phyloP scores from a whole-genome alignment of 306 rosid species.

The Cucumis sativus region Cucumber_9930_V3 NC_026658.2:4517501-4518000 shows the following conservation, averaged over 20 bases:
- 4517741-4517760: not conserved
- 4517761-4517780: conserved; percentile 1
- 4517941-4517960: conserved; percentile 73
- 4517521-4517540: not conserved
- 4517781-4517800: conserved; percentile 60
- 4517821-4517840: conserved; percentile 86
- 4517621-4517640: not conserved
- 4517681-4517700: not conserved
- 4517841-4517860: conserved; percentile 82
- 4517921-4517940: conserved; percentile 68
- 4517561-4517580: not conserved
- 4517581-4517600: not conserved
- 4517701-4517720: not conserved
- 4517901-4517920: conserved; percentile 71
- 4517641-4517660: not conserved
- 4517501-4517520: not conserved
- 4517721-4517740: not conserved
- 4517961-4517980: conserved; percentile 81
- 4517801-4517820: conserved; percentile 79
- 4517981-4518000: conserved; percentile 90
- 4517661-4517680: not conserved
- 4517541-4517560: not conserved
- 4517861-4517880: conserved; percentile 66
- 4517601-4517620: not conserved
- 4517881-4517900: conserved; percentile 97